phyloP scores from a whole-genome alignment of 495 filamentous ascomycete species.

The Penicillium soppii region DNA sequence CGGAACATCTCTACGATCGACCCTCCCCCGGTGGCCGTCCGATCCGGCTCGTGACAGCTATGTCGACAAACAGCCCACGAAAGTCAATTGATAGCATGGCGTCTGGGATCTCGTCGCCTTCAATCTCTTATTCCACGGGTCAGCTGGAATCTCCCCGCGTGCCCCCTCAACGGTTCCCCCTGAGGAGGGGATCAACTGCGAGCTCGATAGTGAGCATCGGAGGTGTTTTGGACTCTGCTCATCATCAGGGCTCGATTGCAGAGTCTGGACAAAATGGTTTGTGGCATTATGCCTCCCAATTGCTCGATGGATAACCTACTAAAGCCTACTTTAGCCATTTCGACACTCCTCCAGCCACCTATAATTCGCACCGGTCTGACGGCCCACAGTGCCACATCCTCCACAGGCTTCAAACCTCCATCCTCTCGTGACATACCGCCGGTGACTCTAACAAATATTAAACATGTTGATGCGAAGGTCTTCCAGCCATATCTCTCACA shows the following conservation, averaged over 20 bases:
- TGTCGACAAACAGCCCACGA: conserved; percentile 65
- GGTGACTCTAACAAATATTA: conserved; percentile 87
- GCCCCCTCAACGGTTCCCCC: conserved; percentile 44
- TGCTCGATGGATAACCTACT: conserved; percentile 1
- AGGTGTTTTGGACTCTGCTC: conserved; percentile 68
- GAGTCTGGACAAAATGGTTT: conserved; percentile 81
- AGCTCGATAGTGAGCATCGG: conserved; percentile 84
- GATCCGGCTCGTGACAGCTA: conserved; percentile 48
- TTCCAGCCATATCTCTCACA: conserved; percentile 84
- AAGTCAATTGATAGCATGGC: conserved; percentile 70
- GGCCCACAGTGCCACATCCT: conserved; percentile 66
- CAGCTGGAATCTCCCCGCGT: conserved; percentile 44
- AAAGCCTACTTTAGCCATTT: conserved; percentile 66
- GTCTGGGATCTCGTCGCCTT: conserved; percentile 49
- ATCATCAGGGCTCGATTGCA: conserved; percentile 59
- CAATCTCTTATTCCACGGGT: conserved; percentile 56
- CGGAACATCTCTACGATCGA: conserved; percentile 27
- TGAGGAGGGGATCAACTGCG: conserved; percentile 76
- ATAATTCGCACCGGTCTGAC: conserved; percentile 84
- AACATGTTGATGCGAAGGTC: conserved; percentile 71
- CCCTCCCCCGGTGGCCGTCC: conserved; percentile 34
- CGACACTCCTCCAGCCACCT: conserved; percentile 85
- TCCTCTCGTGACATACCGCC: conserved; percentile 93
- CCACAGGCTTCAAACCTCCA: conserved; percentile 73
- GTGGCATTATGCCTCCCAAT: conserved; percentile 4